Base-by-base conservation (phyloP, 345 rosid species). In the Abelmoschus esculentus region DNA sequence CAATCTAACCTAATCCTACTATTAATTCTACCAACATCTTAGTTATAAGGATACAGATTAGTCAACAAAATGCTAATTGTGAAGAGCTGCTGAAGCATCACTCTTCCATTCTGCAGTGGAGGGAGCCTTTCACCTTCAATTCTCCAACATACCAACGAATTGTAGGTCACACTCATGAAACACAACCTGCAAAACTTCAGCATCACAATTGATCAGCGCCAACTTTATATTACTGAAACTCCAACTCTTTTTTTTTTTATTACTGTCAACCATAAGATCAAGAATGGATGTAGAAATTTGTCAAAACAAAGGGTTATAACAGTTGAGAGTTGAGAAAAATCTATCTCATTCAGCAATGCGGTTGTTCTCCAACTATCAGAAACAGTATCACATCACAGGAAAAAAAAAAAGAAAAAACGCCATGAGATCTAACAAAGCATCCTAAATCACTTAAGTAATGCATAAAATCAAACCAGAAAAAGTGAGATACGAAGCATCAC, bases 221-320 rank as follows among this genome's bases (percentile, higher is more conserved):
- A 74, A 80, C 74, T 29, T 82, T 76, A 76, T 50, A 68, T 34
- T 42, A 46, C 50, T 80, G 52, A 71, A 76, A 26, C 12, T n/a
- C 17, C 29, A 54, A 19, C 36, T 5, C 40, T 36, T 6, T 6
- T 6, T 36, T 36, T 36, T 36, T 6, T 36, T 6, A 0, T 6
- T 38, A 29, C 14, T 53, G 28, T 54, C 72, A 19, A 53, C 56
- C 58, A 61, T 18, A 53, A 13, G 22, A 53, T 34, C 56, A 22
- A 11, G 3, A 61, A 34, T 34, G 46, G 62, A 6, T 29, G 18
- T 28, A 58, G 36, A 58, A 58, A 12, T 1, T 29, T 29, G 19
- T 58, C 62, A 29, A 58, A 57, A 29, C 7, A 22, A 55, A 9
- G 3, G 8, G 15, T 55, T 38, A 55, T 13, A 17, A 63, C 14